A percentile compares a stretch with the other conserved stretches of the same genome.
These are phyloP conservation scores for Scedosporium apiospermum DNA, from an alignment of 2,329 filamentous ascomycete genomes.

Conservation along the genomic window DNA sequence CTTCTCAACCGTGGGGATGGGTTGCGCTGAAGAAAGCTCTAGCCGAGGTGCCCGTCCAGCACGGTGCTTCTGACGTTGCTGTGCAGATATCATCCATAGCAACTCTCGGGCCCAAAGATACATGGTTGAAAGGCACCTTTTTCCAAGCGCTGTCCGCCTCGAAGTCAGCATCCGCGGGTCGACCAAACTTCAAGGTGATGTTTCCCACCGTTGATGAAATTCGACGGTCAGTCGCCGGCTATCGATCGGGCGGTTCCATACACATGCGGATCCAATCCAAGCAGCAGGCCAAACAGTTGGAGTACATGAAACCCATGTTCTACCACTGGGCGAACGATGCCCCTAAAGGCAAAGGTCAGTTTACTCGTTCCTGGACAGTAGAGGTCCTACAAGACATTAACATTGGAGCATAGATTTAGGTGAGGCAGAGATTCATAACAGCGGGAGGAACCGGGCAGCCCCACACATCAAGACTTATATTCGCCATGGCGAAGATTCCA, in stretches of 20 bases:
- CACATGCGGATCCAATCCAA: conserved; percentile 67
- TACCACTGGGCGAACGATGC: conserved; percentile 66
- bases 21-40: conserved; percentile 54
- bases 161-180: conserved; percentile 14
- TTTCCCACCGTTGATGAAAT: conserved; percentile 78
- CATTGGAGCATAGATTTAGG: conserved; percentile 16
- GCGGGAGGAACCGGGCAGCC: conserved; percentile 59
- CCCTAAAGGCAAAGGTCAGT: conserved; percentile 21
- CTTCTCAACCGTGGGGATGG: conserved; percentile 64
- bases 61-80: conserved; percentile 38
- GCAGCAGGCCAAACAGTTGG: conserved; percentile 63
- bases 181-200: conserved; percentile 56
- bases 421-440: conserved; percentile 26
- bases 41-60: conserved; percentile 36
- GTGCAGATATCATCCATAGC: conserved; percentile 74
- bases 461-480: conserved; percentile 90
- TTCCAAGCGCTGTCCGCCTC: conserved; percentile 39
- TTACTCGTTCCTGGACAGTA: not conserved
- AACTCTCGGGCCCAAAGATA: conserved; percentile 59
- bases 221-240: conserved; percentile 66
- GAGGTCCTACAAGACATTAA: not conserved
- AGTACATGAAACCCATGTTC: conserved; percentile 60
- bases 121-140: conserved; percentile 61
- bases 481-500: conserved; percentile 44
- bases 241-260: conserved; percentile 67